Conservation (phyloP, 208 protist genomes). For the Leishmania lainsoni region DNA sequence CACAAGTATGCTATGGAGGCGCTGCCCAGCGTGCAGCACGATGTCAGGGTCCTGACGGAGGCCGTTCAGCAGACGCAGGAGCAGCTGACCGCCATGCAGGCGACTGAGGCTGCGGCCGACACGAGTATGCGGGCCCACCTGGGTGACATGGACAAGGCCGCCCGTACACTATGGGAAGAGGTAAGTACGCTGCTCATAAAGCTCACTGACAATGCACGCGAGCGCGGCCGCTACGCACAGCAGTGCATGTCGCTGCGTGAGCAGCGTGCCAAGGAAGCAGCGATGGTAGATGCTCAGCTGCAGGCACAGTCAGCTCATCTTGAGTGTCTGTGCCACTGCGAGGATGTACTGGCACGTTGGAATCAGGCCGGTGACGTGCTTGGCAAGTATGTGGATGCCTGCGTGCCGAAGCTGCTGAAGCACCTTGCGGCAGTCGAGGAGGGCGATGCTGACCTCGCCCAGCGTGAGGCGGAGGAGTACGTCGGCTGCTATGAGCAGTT, state of each 20-base stretch:
- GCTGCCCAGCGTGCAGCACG: conserved; percentile 54
- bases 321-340: conserved; percentile 51
- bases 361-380: conserved; percentile 58
- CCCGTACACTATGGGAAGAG: conserved; percentile 54
- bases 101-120: conserved; percentile 44
- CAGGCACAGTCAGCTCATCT: conserved; percentile 50
- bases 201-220: conserved; percentile 42
- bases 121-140: conserved; percentile 29
- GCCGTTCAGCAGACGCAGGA: conserved; percentile 29
- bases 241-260: conserved; percentile 65
- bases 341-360: conserved; percentile 61
- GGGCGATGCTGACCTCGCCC: conserved; percentile 60
- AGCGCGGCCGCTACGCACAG: conserved; percentile 52
- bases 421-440: conserved; percentile 88
- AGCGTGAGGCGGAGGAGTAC: conserved; percentile 76
- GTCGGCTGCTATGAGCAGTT: conserved; percentile 78
- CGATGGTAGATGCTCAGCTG: conserved; percentile 42
- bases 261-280: conserved; percentile 47
- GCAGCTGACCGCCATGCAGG: conserved; percentile 39
- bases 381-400: conserved; percentile 83
- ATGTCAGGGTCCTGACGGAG: conserved; percentile 39
- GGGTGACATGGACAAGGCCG: conserved; percentile 44
- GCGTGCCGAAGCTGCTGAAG: conserved; percentile 90
- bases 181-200: conserved; percentile 39
- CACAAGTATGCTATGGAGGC: conserved; percentile 39